phyloP scores from a whole-genome alignment of 2,329 filamentous ascomycete species.

The Scortechinia acanthostroma region DNA sequence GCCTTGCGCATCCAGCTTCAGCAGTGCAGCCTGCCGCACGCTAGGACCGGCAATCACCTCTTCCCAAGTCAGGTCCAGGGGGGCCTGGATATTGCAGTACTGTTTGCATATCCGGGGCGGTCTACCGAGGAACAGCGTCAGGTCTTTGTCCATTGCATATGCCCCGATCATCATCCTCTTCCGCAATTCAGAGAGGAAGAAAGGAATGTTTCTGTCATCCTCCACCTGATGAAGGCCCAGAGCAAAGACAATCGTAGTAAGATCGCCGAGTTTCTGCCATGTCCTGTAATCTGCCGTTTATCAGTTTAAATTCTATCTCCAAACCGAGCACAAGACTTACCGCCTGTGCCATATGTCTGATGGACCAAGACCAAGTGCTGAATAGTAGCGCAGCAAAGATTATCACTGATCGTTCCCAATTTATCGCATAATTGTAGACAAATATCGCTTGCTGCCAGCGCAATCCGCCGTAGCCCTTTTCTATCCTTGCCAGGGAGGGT shows the following conservation, averaged over 20 bases:
- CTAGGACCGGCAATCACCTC: neutral
- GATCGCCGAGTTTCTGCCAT: slow-evolving; percentile 35
- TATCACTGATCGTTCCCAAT: too few relatives aligned
- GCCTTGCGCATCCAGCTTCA: slow-evolving; percentile 8
- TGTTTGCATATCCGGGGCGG: slow-evolving; percentile 33
- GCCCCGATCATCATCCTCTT: slow-evolving; percentile 27
- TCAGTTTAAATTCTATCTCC: too few relatives aligned
- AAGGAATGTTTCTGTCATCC: slow-evolving; percentile 16
- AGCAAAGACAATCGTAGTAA: slow-evolving; percentile 34
- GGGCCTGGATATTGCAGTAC: slow-evolving; percentile 28
- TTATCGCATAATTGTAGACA: too few relatives aligned
- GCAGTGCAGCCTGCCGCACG: slow-evolving; percentile 5
- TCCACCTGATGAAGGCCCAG: slow-evolving; percentile 34
- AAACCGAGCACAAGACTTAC: too few relatives aligned
- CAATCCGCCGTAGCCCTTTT: too few relatives aligned
- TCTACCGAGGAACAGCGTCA: slow-evolving; percentile 38
- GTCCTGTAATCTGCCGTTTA: slow-evolving; percentile 35
- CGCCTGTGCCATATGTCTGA: too few relatives aligned
- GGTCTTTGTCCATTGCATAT: slow-evolving; percentile 35
- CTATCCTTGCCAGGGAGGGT: too few relatives aligned
- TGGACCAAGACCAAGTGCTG: too few relatives aligned
- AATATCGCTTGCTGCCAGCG: too few relatives aligned
- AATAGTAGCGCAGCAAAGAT: too few relatives aligned
- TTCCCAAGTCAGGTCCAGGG: neutral
- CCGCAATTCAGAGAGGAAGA: slow-evolving; percentile 29